phyloP scores from a whole-genome alignment of 345 rosid species.

The Camelina neglecta region DNA sequence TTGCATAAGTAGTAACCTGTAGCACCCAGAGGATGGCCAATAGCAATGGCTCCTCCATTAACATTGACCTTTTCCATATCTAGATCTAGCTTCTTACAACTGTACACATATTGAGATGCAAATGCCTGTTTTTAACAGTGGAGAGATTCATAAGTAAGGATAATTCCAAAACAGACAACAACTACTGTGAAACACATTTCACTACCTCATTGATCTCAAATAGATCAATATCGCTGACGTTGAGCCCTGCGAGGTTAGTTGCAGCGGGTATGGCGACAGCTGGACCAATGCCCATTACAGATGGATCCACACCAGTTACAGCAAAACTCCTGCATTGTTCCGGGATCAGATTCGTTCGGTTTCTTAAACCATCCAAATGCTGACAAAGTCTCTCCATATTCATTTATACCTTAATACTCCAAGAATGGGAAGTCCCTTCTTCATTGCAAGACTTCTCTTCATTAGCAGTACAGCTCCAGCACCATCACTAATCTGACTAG shows the following conservation, averaged over 20 bases:
- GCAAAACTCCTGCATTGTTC: constrained; percentile 77
- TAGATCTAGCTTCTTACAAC: constrained; percentile 76
- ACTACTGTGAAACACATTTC: background rate
- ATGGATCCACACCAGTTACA: constrained; percentile 95
- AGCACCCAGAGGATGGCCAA: constrained; percentile 96
- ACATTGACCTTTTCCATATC: constrained; percentile 80
- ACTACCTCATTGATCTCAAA: constrained; percentile 94
- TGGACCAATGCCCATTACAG: constrained; percentile 96
- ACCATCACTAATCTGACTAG: constrained; percentile 98
- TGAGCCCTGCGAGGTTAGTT: constrained; percentile 76
- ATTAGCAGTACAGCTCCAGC: constrained; percentile 95
- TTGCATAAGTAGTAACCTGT: constrained; percentile 60
- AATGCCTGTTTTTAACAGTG: constrained; percentile 66
- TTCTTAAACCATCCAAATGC: background rate
- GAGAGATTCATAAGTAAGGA: background rate
- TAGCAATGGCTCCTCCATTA: constrained; percentile 95
- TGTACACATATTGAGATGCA: constrained; percentile 92
- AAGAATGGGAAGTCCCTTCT: constrained; percentile 90
- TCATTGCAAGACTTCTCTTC: constrained; percentile 84
- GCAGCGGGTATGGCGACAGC: constrained; percentile 96
- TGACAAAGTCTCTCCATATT: background rate
- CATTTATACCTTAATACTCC: constrained; percentile 80
- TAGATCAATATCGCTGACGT: constrained; percentile 67
- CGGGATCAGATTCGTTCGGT: background rate
- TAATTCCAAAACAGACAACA: background rate